Percentiles rank a stretch among this genome's conserved stretches.
Evolutionary conservation across 352 stramenopile genomes (phyloP).

Genomic region (Globisporangium megalacanthum): DNA sequence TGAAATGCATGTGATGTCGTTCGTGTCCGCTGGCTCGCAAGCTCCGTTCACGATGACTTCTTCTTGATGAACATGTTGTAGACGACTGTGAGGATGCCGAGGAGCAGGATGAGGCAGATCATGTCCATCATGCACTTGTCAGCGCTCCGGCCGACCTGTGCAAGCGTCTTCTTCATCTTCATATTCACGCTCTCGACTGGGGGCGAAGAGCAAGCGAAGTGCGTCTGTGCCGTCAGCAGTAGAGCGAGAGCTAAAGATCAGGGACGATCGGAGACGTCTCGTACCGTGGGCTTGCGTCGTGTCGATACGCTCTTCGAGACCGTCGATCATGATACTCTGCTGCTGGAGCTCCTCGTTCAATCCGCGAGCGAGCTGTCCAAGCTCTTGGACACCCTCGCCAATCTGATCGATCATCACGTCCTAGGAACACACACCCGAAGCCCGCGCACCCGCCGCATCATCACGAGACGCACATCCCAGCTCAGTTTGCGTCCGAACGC

Average conservation of each 20-base stretch:
- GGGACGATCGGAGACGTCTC: neutral
- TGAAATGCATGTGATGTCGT: too few relatives aligned
- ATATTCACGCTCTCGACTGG: constrained; percentile 79
- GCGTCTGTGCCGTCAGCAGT: neutral
- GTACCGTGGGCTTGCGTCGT: constrained; percentile 71
- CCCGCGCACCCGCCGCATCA: neutral
- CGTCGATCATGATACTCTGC: constrained; percentile 86
- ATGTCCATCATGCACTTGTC: constrained; percentile 90
- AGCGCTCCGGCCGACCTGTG: constrained; percentile 58
- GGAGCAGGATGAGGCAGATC: constrained; percentile 84
- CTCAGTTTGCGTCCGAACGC: neutral
- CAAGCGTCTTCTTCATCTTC: constrained; percentile 84
- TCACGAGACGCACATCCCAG: too few relatives aligned
- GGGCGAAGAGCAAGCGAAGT: neutral
- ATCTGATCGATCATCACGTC: constrained; percentile 87
- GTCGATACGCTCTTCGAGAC: constrained; percentile 74
- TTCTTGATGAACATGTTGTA: constrained; percentile 91
- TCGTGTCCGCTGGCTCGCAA: neutral
- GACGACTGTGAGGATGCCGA: constrained; percentile 75
- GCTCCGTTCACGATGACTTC: constrained; percentile 9
- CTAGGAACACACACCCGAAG: constrained; percentile 16
- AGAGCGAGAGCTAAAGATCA: constrained; percentile 1
- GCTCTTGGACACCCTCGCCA: constrained; percentile 64
- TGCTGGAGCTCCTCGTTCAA: constrained; percentile 83
- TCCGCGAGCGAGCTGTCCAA: constrained; percentile 70